Evolutionary conservation across 257 asterid genomes (phyloP).

Genomic region (Nicotiana obtusifolia): DNA sequence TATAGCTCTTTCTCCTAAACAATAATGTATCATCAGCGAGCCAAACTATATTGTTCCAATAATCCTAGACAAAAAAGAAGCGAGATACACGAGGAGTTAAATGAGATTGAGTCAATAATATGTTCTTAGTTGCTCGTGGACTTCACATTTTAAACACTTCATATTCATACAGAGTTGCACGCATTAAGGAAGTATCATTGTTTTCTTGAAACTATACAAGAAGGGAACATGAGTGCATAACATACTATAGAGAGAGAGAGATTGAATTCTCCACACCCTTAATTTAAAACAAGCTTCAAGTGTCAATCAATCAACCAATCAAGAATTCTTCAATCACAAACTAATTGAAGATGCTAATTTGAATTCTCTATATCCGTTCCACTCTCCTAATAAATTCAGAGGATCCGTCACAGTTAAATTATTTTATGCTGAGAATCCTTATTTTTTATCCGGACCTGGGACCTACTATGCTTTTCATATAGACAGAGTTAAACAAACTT

Average conservation of each 20-base stretch:
- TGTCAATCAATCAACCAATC: not conserved
- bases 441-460: not conserved
- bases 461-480: not conserved
- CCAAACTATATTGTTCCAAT: no score
- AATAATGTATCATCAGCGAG: not conserved
- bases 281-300: not conserved
- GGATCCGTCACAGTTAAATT: not conserved
- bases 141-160: not conserved
- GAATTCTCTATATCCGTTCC: not conserved
- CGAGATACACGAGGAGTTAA: not conserved
- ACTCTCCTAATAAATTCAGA: not conserved
- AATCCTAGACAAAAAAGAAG: not conserved
- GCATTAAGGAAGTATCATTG: no score
- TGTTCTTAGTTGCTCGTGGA: not conserved
- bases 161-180: no score
- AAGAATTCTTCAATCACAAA: not conserved
- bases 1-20: no score
- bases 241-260: not conserved
- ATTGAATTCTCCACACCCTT: not conserved
- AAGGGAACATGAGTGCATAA: not conserved
- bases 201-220: no score
- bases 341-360: not conserved
- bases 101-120: not conserved
- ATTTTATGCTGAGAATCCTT: not conserved
- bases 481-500: no score